Conservation (phyloP, 1,139 yeast species). For the Kodamaea anthophila region DNA sequence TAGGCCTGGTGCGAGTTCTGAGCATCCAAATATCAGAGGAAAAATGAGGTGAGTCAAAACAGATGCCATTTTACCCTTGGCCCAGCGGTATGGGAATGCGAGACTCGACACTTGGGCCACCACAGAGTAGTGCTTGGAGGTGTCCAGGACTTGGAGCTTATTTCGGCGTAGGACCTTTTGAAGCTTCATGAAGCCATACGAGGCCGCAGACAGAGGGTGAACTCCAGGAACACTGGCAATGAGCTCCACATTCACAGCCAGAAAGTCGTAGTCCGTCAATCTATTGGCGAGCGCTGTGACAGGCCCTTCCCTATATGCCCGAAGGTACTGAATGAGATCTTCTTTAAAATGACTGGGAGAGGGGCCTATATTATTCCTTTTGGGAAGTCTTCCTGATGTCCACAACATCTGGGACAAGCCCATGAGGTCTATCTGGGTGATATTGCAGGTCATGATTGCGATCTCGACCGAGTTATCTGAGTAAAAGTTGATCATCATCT, state of each 20-base stretch:
- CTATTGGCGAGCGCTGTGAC: conserved; percentile 22
- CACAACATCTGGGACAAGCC: conserved; percentile 62
- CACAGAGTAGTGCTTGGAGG: conserved; percentile 16
- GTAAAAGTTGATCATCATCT: conserved; percentile 56
- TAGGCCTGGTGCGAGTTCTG: conserved; percentile 24
- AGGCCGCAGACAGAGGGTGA: conserved; percentile 14
- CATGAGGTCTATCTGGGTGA: conserved; percentile 47
- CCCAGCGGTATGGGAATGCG: conserved; percentile 44
- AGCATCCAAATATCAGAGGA: conserved; percentile 31
- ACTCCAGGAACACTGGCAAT: conserved; percentile 50
- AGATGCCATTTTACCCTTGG: conserved; percentile 31
- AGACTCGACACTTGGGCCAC: conserved; percentile 57
- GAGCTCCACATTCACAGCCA: conserved; percentile 43
- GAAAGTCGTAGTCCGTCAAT: conserved; percentile 37
- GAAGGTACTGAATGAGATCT: conserved; percentile 40
- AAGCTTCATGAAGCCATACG: conserved; percentile 51
- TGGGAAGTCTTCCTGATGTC: conserved; percentile 46
- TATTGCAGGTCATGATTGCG: conserved; percentile 56
- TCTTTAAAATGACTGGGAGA: conserved; percentile 17
- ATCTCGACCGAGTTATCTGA: conserved; percentile 37
- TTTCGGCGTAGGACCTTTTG: conserved; percentile 33
- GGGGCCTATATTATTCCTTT: too few species aligned
- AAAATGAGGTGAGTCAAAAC: conserved; percentile 52
- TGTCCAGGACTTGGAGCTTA: conserved; percentile 21
- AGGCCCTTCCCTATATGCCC: conserved; percentile 28